A percentile compares a stretch with the other conserved stretches of the same genome.
phyloP scores from a whole-genome alignment of 192 early-diverging fungal species.

The Entomortierella lignicola region DNA sequence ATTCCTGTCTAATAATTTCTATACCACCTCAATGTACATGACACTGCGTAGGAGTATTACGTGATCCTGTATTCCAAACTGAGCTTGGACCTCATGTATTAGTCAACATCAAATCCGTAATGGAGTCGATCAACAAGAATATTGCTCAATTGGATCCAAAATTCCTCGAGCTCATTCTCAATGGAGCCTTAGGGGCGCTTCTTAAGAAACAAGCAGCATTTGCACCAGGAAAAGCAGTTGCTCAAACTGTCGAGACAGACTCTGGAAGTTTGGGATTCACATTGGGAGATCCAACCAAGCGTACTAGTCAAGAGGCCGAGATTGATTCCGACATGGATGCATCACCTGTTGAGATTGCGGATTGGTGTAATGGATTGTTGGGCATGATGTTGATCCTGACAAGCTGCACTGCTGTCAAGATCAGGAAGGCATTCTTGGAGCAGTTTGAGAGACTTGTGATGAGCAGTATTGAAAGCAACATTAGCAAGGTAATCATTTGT shows the following conservation, averaged over 20 bases:
- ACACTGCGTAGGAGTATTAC: conserved; percentile 51
- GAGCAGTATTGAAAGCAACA: conserved; percentile 48
- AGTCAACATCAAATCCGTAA: conserved; percentile 58
- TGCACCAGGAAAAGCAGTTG: conserved; percentile 30
- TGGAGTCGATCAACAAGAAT: conserved; percentile 51
- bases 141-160: conserved; percentile 12
- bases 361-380: conserved; percentile 51
- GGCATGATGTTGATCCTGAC: conserved; percentile 48
- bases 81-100: conserved; percentile 59
- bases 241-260: neutral
- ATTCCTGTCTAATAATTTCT: neutral
- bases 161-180: conserved; percentile 41
- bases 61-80: conserved; percentile 55
- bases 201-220: conserved; percentile 40
- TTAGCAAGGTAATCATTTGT: conserved; percentile 40
- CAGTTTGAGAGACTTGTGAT: conserved; percentile 40
- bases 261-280: conserved; percentile 15
- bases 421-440: conserved; percentile 27
- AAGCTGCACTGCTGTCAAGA: conserved; percentile 21
- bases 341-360: conserved; percentile 36
- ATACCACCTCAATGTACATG: neutral
- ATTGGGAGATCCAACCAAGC: neutral
- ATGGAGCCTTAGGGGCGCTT: conserved; percentile 28
- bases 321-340: conserved; percentile 40
- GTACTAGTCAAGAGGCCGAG: neutral